A percentile compares a stretch with the other conserved stretches of the same genome.
Conservation (phyloP, 768 basidiomycete genomes). For the Phylloporus sp. region DNA sequence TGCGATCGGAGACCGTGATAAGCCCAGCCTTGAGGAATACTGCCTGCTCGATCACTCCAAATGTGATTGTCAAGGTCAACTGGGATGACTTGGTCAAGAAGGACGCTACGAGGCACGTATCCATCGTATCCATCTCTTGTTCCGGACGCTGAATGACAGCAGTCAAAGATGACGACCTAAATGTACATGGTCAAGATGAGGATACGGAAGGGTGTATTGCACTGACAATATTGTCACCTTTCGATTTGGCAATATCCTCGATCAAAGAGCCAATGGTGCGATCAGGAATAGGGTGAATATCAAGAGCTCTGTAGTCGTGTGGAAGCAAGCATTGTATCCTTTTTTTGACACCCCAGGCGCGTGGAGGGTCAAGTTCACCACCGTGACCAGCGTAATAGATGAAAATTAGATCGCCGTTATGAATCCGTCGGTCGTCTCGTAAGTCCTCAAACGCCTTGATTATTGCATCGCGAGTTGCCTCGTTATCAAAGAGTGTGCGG, state of each 20-base stretch:
- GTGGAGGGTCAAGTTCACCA: conserved; percentile 31
- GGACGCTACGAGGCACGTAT: conserved; percentile 4
- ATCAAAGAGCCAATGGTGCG: conserved; percentile 38
- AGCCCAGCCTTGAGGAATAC: conserved; percentile 16
- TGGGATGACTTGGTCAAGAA: conserved; percentile 2
- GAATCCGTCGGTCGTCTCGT: conserved; percentile 21
- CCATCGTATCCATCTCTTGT: conserved; percentile 21
- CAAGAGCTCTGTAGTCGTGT: conserved; percentile 27
- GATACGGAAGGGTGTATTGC: background rate
- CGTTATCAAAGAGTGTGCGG: conserved; percentile 33
- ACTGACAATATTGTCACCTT: conserved; percentile 44
- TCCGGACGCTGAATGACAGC: conserved; percentile 41
- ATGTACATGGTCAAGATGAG: background rate
- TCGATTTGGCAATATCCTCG: conserved; percentile 33
- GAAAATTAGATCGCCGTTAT: conserved; percentile 33
- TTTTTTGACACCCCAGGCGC: conserved; percentile 20
- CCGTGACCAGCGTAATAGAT: conserved; percentile 48
- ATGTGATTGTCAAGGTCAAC: conserved; percentile 27
- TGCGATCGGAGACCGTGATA: conserved; percentile 34
- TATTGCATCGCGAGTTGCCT: conserved; percentile 37
- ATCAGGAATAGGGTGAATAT: conserved; percentile 39
- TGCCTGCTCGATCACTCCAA: conserved; percentile 12
- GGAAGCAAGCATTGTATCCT: conserved; percentile 30
- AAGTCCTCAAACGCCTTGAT: conserved; percentile 26
- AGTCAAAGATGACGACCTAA: conserved; percentile 46